Percentiles rank a stretch among this genome's conserved stretches.
Conservation (phyloP, 2,329 filamentous ascomycete genomes). For the Tolypocladium ophioglossoides region DNA sequence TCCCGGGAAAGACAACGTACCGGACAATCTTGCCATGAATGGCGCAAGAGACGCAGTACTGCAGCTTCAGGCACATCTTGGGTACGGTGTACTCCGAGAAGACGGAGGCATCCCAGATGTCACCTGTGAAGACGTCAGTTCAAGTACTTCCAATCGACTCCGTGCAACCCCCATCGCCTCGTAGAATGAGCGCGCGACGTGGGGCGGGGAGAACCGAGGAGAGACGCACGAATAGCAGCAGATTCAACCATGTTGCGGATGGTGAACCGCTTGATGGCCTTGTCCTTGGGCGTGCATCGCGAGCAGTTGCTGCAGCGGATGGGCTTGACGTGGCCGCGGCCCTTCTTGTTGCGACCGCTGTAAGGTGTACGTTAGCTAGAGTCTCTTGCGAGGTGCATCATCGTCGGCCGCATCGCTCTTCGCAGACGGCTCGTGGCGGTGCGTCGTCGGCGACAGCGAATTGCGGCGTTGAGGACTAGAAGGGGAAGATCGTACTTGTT, state of each 20-base stretch:
- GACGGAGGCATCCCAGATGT: constrained; percentile 99
- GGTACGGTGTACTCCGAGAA: constrained; percentile 98
- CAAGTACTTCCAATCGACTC: background rate
- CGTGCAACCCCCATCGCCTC: background rate
- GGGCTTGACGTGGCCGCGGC: constrained; percentile 98
- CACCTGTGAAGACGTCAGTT: constrained; percentile 50
- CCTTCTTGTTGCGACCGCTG: constrained; percentile 99
- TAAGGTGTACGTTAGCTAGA: constrained; percentile 10
- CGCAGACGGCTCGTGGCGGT: background rate
- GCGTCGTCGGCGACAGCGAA: background rate
- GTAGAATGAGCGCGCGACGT: background rate
- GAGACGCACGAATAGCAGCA: constrained; percentile 93
- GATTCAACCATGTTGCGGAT: constrained; percentile 99
- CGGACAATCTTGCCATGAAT: constrained; percentile 99
- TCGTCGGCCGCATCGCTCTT: constrained; percentile 5
- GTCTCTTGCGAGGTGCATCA: constrained; percentile 7
- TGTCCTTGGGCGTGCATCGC: constrained; percentile 95
- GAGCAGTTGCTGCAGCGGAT: constrained; percentile 71
- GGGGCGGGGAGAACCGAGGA: background rate
- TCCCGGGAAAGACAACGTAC: constrained; percentile 61
- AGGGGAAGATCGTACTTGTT: constrained; percentile 42
- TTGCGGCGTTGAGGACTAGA: constrained; percentile 1
- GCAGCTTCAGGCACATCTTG: constrained; percentile 99
- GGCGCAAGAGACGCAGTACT: constrained; percentile 99
- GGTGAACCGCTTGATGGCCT: constrained; percentile 99